These are phyloP conservation scores for Adiantum capillusveneris DNA, from an alignment of 75 land plant species.

Conservation along the genomic window DNA sequence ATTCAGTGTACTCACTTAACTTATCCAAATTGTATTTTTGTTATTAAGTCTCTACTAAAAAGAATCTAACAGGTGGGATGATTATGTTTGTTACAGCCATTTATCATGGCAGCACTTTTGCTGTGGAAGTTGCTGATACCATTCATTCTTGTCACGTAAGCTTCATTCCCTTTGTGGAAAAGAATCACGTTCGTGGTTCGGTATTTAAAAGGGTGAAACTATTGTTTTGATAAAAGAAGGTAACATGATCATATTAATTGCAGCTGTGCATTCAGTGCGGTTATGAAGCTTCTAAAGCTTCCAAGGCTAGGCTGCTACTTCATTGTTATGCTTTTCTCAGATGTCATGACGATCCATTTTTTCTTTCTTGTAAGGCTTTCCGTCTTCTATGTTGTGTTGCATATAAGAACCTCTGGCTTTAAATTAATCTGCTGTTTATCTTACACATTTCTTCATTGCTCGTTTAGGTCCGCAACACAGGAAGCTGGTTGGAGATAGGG, in stretches of 20 bases:
- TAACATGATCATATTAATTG: too few species aligned
- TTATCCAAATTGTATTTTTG: too few species aligned
- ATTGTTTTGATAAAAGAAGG: too few species aligned
- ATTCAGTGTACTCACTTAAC: constrained; percentile 67
- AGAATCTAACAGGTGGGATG: too few species aligned
- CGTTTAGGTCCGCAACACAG: constrained; percentile 76
- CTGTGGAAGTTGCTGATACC: constrained; percentile 87
- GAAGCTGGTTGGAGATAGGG: constrained; percentile 99
- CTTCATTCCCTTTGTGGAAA: not conserved
- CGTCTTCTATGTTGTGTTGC: too few species aligned
- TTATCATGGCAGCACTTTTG: constrained; percentile 78
- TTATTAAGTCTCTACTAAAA: too few species aligned
- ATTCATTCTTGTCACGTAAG: constrained; percentile 95
- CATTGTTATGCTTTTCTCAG: constrained; percentile 74
- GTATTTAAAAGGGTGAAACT: too few species aligned
- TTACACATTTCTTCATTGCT: not conserved
- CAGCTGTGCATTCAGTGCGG: constrained; percentile 91
- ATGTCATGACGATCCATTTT: constrained; percentile 97
- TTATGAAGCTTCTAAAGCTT: constrained; percentile 56
- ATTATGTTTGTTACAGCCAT: constrained; percentile 84
- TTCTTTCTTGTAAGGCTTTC: constrained; percentile 94
- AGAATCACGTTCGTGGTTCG: not conserved
- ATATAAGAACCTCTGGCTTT: too few species aligned
- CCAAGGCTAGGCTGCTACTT: constrained; percentile 90
- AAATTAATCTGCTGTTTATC: too few species aligned